phyloP scores from a whole-genome alignment of 306 rosid genomes.

The Malus domestica region DNA sequence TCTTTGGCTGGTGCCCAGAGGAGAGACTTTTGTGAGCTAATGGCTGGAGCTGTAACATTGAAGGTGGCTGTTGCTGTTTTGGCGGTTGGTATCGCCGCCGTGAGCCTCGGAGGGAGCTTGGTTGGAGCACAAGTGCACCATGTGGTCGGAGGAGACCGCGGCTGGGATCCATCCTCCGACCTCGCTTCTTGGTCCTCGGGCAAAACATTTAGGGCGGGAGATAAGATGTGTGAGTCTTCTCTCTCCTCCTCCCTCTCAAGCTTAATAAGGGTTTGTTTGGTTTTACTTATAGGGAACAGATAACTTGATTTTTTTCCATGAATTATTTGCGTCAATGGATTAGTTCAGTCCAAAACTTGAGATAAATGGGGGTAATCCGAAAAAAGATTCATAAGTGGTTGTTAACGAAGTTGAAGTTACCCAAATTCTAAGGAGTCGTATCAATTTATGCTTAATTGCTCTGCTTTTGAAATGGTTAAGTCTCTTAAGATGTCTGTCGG shows the following conservation, averaged over 20 bases:
- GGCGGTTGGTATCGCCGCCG: neutral
- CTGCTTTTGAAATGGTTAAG: neutral
- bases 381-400: too few species aligned
- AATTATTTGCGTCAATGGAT: too few species aligned
- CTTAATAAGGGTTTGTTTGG: neutral
- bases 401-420: too few species aligned
- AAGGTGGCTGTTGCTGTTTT: slow-evolving; percentile 4
- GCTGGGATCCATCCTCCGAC: slow-evolving; percentile 66
- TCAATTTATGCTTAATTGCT: too few species aligned
- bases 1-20: neutral
- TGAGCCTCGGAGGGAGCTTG: slow-evolving; percentile 21
- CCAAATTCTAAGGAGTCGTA: too few species aligned
- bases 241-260: neutral
- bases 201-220: slow-evolving; percentile 60
- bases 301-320: too few species aligned
- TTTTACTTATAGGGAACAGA: neutral
- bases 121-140: slow-evolving; percentile 49
- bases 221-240: slow-evolving; percentile 55
- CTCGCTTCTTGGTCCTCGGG: slow-evolving; percentile 58
- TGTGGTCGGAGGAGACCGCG: slow-evolving; percentile 78
- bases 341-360: too few species aligned
- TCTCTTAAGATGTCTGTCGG: neutral
- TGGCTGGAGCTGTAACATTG: slow-evolving; percentile 9
- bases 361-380: too few species aligned
- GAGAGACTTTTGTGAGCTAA: neutral